These are phyloP conservation scores for Rhizophora mangle DNA, from an alignment of 345 rosid genomes.

Conservation along the genomic window DNA sequence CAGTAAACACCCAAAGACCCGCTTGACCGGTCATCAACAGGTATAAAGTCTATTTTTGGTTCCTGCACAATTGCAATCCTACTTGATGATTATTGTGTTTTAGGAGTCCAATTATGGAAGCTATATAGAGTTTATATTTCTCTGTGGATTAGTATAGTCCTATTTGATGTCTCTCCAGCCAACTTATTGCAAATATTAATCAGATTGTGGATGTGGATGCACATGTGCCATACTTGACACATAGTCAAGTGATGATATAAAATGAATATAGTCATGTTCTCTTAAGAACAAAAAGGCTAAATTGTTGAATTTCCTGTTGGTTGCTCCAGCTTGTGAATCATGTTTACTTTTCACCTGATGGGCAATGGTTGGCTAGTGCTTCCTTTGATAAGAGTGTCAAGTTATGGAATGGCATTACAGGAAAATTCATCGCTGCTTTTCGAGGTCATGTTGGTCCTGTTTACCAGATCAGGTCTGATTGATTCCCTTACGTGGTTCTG, in stretches of 20 bases:
- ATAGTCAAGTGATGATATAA: too few relatives aligned
- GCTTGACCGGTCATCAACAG: slow-evolving; percentile 91
- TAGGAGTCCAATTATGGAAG: slow-evolving; percentile 2
- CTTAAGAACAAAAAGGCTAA: too few relatives aligned
- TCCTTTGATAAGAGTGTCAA: slow-evolving; percentile 92
- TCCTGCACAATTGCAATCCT: slow-evolving; percentile 1
- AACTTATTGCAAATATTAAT: too few relatives aligned
- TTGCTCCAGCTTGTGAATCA: slow-evolving; percentile 83
- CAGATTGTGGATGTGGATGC: too few relatives aligned
- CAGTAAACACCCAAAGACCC: slow-evolving; percentile 73
- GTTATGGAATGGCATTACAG: slow-evolving; percentile 87
- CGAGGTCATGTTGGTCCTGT: slow-evolving; percentile 95
- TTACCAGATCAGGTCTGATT: slow-evolving; percentile 74
- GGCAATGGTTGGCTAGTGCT: slow-evolving; percentile 96
- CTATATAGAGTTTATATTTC: neutral
- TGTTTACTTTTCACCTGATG: slow-evolving; percentile 93
- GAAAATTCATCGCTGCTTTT: slow-evolving; percentile 78
- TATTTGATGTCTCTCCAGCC: too few relatives aligned
- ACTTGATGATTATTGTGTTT: neutral
- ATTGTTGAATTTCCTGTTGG: slow-evolving; percentile 8
- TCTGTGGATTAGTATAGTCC: too few relatives aligned
- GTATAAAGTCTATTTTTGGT: slow-evolving; percentile 23
- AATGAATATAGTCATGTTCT: too few relatives aligned
- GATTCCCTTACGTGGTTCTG: slow-evolving; percentile 1
- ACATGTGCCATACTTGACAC: too few relatives aligned